These are phyloP conservation scores for Artemisia annua DNA, from an alignment of 129 eudicot genomes.

Conservation along the genomic window DNA sequence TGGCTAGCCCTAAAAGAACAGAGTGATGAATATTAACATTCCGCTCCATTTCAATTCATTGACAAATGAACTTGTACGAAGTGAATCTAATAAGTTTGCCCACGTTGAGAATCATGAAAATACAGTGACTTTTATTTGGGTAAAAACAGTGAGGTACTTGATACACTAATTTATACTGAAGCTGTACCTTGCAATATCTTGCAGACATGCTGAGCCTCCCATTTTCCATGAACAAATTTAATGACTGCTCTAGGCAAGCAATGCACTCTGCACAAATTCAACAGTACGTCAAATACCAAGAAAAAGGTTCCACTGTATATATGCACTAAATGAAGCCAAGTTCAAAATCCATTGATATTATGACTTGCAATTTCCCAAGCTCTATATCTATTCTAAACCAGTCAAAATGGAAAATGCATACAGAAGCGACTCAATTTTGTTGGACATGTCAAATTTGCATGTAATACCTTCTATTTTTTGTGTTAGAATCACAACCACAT, in stretches of 20 bases:
- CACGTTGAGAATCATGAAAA: no score
- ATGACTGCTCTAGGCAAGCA: conserved; percentile 61
- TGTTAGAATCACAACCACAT: background rate
- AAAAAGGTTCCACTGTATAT: background rate
- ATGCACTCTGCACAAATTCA: conserved; percentile 47
- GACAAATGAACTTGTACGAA: no score
- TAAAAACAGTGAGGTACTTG: no score
- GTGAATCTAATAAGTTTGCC: no score
- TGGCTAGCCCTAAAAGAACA: no score
- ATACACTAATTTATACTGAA: conserved; percentile 5
- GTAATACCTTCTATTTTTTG: background rate
- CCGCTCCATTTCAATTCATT: no score
- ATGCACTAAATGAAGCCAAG: background rate
- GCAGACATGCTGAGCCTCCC: conserved; percentile 79
- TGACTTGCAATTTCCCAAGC: background rate
- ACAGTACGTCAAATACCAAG: background rate
- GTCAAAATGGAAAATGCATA: background rate
- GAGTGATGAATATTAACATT: no score
- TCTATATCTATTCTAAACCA: background rate
- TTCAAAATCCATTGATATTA: conserved; percentile 4
- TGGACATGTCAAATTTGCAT: background rate
- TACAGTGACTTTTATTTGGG: no score
- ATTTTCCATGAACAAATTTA: conserved; percentile 67
- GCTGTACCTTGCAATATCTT: conserved; percentile 73
- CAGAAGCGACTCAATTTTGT: background rate